Percentiles rank a stretch among this genome's conserved stretches.
phyloP scores from a whole-genome alignment of 75 land plant species.

The Cryptomeria japonica region DNA sequence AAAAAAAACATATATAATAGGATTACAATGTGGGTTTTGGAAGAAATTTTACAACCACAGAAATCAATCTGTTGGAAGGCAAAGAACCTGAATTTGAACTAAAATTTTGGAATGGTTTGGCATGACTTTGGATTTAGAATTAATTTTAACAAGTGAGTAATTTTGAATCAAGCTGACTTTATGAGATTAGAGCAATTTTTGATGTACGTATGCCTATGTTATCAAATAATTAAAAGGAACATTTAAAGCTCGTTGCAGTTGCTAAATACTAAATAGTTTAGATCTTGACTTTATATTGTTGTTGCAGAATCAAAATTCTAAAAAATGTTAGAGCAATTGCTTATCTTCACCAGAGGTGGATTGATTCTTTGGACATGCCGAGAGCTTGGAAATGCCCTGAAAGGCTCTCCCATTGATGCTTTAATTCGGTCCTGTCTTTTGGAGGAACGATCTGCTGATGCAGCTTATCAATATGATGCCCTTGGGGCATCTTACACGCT shows the following conservation, averaged over 20 bases:
- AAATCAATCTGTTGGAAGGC: background rate
- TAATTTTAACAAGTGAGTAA: background rate
- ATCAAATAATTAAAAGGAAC: background rate
- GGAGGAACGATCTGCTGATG: constrained; percentile 88
- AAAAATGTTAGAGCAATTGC: constrained; percentile 90
- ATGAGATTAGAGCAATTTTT: background rate
- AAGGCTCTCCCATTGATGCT: constrained; percentile 96
- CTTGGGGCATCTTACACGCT: constrained; percentile 87
- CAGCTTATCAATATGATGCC: constrained; percentile 78
- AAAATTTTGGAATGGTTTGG: background rate
- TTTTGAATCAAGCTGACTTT: background rate
- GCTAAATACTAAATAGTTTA: background rate
- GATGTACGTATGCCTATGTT: background rate
- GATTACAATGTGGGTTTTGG: background rate
- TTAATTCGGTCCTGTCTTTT: constrained; percentile 90
- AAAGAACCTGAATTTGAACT: background rate
- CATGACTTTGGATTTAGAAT: background rate
- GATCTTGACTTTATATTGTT: background rate
- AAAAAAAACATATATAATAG: too few species aligned
- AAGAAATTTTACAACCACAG: background rate
- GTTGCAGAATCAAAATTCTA: background rate
- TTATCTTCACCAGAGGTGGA: constrained; percentile 96
- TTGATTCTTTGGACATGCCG: constrained; percentile 93
- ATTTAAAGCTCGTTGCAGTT: background rate
- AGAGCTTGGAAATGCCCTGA: constrained; percentile 88